A percentile compares a stretch with the other conserved stretches of the same genome.
Conservation (phyloP, 1,284 basidiomycete genomes). For the Marasmius fiardii region DNA sequence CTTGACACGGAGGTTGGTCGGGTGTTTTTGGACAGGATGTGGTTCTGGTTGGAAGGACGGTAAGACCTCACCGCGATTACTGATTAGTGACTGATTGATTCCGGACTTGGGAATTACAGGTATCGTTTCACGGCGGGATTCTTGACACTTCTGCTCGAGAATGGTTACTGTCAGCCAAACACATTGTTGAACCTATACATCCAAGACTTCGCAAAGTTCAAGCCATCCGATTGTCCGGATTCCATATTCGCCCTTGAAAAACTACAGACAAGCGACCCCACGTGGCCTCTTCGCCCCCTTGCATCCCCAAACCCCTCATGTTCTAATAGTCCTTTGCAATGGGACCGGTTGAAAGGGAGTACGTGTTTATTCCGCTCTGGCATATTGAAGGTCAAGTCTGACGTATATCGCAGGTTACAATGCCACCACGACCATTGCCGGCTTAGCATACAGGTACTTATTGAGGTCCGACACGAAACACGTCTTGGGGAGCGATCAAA, state of each 20-base stretch:
- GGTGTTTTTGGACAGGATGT: neutral
- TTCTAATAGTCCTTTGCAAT: neutral
- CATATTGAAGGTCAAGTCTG: neutral
- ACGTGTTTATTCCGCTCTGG: neutral
- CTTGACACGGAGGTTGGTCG: neutral
- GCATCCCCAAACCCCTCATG: neutral
- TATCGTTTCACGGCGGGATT: conserved; percentile 10
- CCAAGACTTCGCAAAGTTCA: neutral
- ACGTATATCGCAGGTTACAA: neutral
- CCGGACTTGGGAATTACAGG: neutral
- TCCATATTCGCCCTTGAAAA: neutral
- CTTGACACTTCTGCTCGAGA: neutral
- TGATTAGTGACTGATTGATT: neutral
- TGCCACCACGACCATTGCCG: neutral
- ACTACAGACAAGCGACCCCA: neutral
- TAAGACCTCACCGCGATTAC: neutral
- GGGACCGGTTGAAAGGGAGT: neutral
- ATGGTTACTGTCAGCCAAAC: conserved; percentile 1
- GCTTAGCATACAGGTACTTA: neutral
- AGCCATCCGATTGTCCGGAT: neutral
- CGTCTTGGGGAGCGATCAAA: neutral
- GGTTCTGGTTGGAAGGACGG: conserved; percentile 2
- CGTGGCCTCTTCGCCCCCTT: neutral
- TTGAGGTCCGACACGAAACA: neutral
- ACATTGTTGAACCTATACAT: conserved; percentile 4